A percentile compares a stretch with the other conserved stretches of the same genome.
These are phyloP conservation scores for Aspergillus sp. DNA, from an alignment of 2,329 filamentous ascomycete genomes.

Conservation along the genomic window DNA sequence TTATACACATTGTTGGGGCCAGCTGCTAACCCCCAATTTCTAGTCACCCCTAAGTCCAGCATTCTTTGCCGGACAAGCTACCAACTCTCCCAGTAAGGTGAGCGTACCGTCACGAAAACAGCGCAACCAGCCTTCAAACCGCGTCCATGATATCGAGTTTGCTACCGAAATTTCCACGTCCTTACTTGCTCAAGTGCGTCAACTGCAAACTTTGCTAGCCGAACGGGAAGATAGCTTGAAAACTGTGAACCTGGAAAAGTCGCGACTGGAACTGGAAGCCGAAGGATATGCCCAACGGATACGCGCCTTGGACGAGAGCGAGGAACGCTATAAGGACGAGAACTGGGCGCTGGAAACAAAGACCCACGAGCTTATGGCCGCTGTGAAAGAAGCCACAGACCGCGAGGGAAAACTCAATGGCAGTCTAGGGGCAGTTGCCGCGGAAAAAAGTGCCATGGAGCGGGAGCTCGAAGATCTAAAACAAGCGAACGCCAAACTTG, in stretches of 20 bases:
- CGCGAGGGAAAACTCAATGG: slow-evolving; percentile 80
- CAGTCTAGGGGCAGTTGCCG: slow-evolving; percentile 65
- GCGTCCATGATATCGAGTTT: slow-evolving; percentile 94
- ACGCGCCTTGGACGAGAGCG: slow-evolving; percentile 83
- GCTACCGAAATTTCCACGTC: slow-evolving; percentile 98
- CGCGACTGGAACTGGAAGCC: slow-evolving; percentile 76
- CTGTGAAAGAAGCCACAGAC: slow-evolving; percentile 73
- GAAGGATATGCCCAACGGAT: slow-evolving; percentile 78
- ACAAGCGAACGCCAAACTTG: slow-evolving; percentile 71
- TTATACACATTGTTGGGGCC: background rate
- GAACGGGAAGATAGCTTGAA: slow-evolving; percentile 88
- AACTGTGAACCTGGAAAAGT: slow-evolving; percentile 70
- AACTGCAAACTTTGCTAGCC: slow-evolving; percentile 77
- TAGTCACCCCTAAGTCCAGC: slow-evolving; percentile 71
- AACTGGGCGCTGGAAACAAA: slow-evolving; percentile 97
- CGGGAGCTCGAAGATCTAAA: slow-evolving; percentile 90
- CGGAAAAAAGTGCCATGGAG: slow-evolving; percentile 75
- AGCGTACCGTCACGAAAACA: slow-evolving; percentile 83
- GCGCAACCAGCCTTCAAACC: slow-evolving; percentile 83
- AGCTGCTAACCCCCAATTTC: slow-evolving; percentile 6
- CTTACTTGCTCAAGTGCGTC: slow-evolving; percentile 87
- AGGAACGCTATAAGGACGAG: slow-evolving; percentile 95
- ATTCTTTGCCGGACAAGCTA: slow-evolving; percentile 80
- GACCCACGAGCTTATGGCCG: slow-evolving; percentile 75
- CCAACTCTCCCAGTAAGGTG: slow-evolving; percentile 84